phyloP scores from a whole-genome alignment of 2,329 filamentous ascomycete species.

The Penicillium sp. region DNA sequence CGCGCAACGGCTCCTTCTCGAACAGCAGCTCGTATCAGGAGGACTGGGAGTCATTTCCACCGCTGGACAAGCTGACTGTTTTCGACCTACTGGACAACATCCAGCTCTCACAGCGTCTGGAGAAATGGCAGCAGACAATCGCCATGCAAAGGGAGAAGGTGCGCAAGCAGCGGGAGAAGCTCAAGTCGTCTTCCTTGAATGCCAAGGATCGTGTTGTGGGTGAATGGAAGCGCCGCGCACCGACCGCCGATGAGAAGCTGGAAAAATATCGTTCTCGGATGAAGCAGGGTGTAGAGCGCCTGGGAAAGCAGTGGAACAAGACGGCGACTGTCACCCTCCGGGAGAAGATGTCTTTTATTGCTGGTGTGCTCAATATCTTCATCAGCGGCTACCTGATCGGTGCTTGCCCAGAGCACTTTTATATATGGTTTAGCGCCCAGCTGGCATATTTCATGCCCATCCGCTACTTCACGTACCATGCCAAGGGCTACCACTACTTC shows the following conservation, averaged over 20 bases:
- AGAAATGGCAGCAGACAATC: conserved; percentile 82
- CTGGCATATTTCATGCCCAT: conserved; percentile 96
- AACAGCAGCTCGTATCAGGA: conserved; percentile 81
- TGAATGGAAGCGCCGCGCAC: conserved; percentile 83
- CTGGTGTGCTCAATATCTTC: conserved; percentile 94
- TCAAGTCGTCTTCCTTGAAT: conserved; percentile 71
- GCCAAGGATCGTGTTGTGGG: conserved; percentile 90
- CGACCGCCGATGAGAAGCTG: conserved; percentile 85
- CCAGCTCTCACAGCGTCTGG: conserved; percentile 81
- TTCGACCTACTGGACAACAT: conserved; percentile 94
- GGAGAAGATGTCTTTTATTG: conserved; percentile 96
- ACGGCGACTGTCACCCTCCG: conserved; percentile 81
- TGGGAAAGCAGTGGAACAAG: conserved; percentile 83
- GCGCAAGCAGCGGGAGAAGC: conserved; percentile 73
- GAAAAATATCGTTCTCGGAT: conserved; percentile 87
- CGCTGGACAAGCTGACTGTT: conserved; percentile 82
- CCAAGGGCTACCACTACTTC: conserved; percentile 94
- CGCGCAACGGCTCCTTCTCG: conserved; percentile 78
- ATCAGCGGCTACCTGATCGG: conserved; percentile 93
- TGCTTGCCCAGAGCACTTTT: conserved; percentile 79
- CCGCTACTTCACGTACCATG: conserved; percentile 85
- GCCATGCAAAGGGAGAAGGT: conserved; percentile 82
- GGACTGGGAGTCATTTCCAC: conserved; percentile 82
- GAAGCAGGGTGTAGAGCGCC: conserved; percentile 81
- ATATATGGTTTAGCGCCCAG: conserved; percentile 86